Base-by-base conservation (phyloP, 306 rosid species). In the Biancaea sappan region DNA sequence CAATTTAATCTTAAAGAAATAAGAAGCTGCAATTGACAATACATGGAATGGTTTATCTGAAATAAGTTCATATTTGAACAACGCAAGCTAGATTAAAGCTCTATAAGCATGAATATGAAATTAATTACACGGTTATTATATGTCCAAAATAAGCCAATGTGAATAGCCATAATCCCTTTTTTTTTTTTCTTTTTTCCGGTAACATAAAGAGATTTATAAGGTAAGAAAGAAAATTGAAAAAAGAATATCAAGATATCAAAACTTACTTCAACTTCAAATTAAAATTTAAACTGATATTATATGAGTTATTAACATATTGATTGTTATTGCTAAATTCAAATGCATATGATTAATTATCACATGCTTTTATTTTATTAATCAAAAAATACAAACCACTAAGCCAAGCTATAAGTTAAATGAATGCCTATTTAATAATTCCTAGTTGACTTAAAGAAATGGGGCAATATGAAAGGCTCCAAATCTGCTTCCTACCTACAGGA, bases 401-500 rank as follows among this genome's bases (percentile, higher is more conserved):
- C 35, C 51, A 66, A 57, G 35, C 6, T 35, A 22, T n/a, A n/a
- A 58, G 13, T 22, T 46, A 22, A 37, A 6, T 2, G 43, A 63
- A 66, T 54, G 62, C 40, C 26, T 74, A 4, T 69, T 69, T 47
- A 16, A 31, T 65, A 40, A 34, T 77, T 80, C 50, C 47, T 53
- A 32, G 29, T 73, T 77, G 81, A 79, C 81, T 37, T 18, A 46
- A 4, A 41, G 50, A 62, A 32, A 73, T 67, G 58, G 22, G 41
- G 75, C 54, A 58, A 66, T 63, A 66, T 50, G 18, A 24, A 51
- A 14, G 48, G 62, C 22, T 52, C 52, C 32, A 61, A 59, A 66
- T 19, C 14, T 51, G 79, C 63, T 76, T 76, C 66, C 82, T 50
- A 48, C 72, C 78, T 15, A 68, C 40, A 61, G 73, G 66, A 77